Percentiles rank a stretch among this genome's conserved stretches.
These are phyloP conservation scores for Chytridium lagenaria DNA, from an alignment of 371 early-diverging fungal species.

Conservation along the genomic window DNA sequence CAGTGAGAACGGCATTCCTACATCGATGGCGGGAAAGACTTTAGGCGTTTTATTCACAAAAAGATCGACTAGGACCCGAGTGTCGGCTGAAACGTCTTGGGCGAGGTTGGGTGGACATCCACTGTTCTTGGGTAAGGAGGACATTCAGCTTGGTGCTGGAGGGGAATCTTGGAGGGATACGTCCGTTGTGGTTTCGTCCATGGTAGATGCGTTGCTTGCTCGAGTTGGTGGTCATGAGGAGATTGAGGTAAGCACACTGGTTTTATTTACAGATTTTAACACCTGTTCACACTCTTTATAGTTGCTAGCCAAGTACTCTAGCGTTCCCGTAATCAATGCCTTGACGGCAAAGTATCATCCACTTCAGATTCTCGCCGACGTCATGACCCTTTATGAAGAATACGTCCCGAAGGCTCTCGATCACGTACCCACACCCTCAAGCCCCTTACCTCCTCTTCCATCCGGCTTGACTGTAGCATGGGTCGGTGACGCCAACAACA, in stretches of 20 bases:
- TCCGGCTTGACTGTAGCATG: slow-evolving; percentile 78
- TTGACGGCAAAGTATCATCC: slow-evolving; percentile 93
- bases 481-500: slow-evolving; percentile 97
- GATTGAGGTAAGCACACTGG: slow-evolving; percentile 66
- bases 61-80: slow-evolving; percentile 93
- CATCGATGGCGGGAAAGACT: slow-evolving; percentile 44
- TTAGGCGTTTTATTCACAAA: slow-evolving; percentile 92
- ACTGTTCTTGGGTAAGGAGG: slow-evolving; percentile 90
- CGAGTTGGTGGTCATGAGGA: slow-evolving; percentile 88
- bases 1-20: background rate
- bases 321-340: slow-evolving; percentile 94
- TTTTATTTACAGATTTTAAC: background rate
- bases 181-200: slow-evolving; percentile 85
- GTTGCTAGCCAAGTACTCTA: slow-evolving; percentile 79
- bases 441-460: slow-evolving; percentile 40
- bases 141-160: slow-evolving; percentile 94
- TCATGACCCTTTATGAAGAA: slow-evolving; percentile 90
- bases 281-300: slow-evolving; percentile 12
- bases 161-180: slow-evolving; percentile 87
- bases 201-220: slow-evolving; percentile 95
- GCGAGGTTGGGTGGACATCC: slow-evolving; percentile 91
- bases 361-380: slow-evolving; percentile 93
- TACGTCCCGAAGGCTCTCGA: slow-evolving; percentile 41
- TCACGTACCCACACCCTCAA: slow-evolving; percentile 34
- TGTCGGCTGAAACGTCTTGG: slow-evolving; percentile 92